These are phyloP conservation scores for Clavispora carvajalis DNA, from an alignment of 805 yeast genomes.

Conservation along the genomic window DNA sequence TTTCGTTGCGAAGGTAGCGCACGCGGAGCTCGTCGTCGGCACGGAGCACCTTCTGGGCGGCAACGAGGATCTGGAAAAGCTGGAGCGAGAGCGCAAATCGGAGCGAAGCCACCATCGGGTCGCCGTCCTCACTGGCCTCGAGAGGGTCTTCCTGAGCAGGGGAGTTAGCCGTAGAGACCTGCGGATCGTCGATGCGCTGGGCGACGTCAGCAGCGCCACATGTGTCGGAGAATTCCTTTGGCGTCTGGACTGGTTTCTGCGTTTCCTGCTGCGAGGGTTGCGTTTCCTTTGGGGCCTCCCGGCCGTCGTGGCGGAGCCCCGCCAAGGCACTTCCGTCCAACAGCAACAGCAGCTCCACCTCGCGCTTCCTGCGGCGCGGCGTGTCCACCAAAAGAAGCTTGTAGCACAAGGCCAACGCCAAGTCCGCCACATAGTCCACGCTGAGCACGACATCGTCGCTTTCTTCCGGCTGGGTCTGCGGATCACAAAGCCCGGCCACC, in stretches of 20 bases:
- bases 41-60: constrained; percentile 30
- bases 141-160: too few relatives aligned
- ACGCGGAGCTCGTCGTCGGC: constrained; percentile 40
- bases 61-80: constrained; percentile 33
- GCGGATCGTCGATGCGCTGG: too few relatives aligned
- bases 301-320: neutral
- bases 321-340: too few relatives aligned
- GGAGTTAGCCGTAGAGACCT: too few relatives aligned
- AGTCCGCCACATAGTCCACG: constrained; percentile 48
- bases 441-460: constrained; percentile 50
- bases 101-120: constrained; percentile 20
- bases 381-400: constrained; percentile 17
- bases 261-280: too few relatives aligned
- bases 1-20: constrained; percentile 37
- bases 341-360: neutral
- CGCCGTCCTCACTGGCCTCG: too few relatives aligned
- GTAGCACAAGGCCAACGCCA: constrained; percentile 39
- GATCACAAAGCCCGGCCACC: constrained; percentile 41
- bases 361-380: neutral
- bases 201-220: too few relatives aligned
- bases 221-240: too few relatives aligned
- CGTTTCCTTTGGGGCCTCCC: too few relatives aligned
- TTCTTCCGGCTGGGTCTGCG: constrained; percentile 66
- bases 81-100: constrained; percentile 31
- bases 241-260: too few relatives aligned